Conservation (phyloP, 2,329 filamentous ascomycete genomes). For the Talaromyces marneffei region DNA sequence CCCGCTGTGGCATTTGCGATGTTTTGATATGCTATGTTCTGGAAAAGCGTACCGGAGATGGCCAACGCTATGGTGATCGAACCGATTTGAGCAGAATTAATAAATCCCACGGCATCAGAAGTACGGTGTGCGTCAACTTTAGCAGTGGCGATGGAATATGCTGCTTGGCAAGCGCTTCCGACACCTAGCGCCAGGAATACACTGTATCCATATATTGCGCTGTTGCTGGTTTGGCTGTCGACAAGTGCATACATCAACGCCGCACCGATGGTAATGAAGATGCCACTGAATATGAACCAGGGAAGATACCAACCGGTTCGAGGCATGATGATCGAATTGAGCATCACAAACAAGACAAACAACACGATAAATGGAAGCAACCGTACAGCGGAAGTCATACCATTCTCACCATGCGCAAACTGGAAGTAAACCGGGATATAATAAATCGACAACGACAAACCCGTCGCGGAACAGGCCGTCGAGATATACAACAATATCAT, state of each 20-base stretch:
- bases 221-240: conserved; percentile 12
- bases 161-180: conserved; percentile 1
- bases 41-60: conserved; percentile 5
- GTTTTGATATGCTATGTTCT: conserved; percentile 1
- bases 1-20: neutral
- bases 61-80: neutral
- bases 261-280: conserved; percentile 21
- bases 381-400: conserved; percentile 18
- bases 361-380: conserved; percentile 24
- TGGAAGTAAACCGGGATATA: conserved; percentile 52
- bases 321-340: conserved; percentile 21
- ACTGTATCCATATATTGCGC: conserved; percentile 23
- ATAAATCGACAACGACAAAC: conserved; percentile 32
- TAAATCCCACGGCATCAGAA: conserved; percentile 3
- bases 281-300: conserved; percentile 23
- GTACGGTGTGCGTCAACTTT: neutral
- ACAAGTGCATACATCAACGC: conserved; percentile 19
- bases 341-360: conserved; percentile 22
- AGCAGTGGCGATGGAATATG: conserved; percentile 8
- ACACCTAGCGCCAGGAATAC: neutral
- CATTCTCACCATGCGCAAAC: conserved; percentile 41
- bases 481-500: neutral
- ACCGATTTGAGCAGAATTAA: conserved; percentile 10
- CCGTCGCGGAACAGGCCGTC: neutral
- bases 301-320: conserved; percentile 20